A percentile compares a stretch with the other conserved stretches of the same genome.
Conservation (phyloP, 305 asterid genomes). For the Striga hermonthica region DNA sequence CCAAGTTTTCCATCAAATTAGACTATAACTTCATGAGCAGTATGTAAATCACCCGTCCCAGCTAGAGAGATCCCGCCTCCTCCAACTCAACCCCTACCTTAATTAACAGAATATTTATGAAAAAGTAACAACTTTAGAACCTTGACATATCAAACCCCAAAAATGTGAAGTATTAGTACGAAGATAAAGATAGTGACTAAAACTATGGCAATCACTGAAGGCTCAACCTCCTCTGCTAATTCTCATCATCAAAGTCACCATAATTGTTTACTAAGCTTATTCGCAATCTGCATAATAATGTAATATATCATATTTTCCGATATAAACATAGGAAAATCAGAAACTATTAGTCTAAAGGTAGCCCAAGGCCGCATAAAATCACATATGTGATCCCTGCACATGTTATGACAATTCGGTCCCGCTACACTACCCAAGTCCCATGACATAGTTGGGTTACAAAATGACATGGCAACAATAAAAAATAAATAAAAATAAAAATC, state of each 20-base stretch:
- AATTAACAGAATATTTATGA: constrained; percentile 8
- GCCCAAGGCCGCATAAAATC: too few relatives aligned
- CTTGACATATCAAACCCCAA: neutral
- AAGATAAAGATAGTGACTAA: neutral
- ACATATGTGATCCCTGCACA: too few relatives aligned
- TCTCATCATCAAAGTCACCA: constrained; percentile 53
- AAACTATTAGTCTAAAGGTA: too few relatives aligned
- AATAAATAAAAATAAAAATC: too few relatives aligned
- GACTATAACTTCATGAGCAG: constrained; percentile 69
- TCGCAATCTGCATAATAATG: constrained; percentile 32
- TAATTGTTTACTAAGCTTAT: constrained; percentile 44
- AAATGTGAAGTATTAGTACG: neutral
- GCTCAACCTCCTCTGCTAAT: constrained; percentile 62
- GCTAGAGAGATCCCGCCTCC: constrained; percentile 86
- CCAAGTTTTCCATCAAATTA: constrained; percentile 77
- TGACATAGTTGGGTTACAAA: too few relatives aligned
- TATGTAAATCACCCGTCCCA: constrained; percentile 65
- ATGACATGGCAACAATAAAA: too few relatives aligned
- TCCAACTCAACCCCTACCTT: constrained; percentile 83
- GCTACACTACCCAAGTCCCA: too few relatives aligned
- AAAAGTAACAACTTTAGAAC: too few relatives aligned
- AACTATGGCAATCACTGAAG: constrained; percentile 42
- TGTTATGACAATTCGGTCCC: too few relatives aligned
- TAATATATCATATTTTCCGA: neutral
- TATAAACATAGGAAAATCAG: too few relatives aligned